Conservation (phyloP, 495 filamentous ascomycete species). For the Neurospora tetrasperma region DNA sequence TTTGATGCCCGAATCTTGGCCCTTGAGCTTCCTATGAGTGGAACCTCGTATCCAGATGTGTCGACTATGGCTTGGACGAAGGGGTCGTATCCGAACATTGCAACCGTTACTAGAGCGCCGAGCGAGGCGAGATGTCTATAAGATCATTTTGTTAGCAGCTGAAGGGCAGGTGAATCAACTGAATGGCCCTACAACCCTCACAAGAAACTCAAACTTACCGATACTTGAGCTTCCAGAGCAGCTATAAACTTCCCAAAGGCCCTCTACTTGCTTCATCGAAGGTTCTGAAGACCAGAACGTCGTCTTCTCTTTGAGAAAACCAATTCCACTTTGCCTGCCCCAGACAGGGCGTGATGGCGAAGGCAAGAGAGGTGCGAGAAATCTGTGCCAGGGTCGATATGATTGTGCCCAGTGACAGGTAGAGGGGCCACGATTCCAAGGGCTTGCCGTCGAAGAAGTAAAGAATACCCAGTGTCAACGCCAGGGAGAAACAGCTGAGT, state of each 20-base stretch:
- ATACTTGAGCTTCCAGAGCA: neutral
- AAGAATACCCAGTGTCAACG: neutral
- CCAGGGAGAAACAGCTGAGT: neutral
- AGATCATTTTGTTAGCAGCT: neutral
- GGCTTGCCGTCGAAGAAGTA: neutral
- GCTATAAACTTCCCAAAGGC: neutral
- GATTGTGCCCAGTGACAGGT: neutral
- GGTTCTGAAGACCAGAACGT: neutral
- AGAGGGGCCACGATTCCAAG: neutral
- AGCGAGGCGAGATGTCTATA: neutral
- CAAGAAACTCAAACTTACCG: neutral
- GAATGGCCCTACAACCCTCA: neutral
- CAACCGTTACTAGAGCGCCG: neutral
- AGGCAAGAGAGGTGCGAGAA: neutral
- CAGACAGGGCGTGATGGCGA: neutral
- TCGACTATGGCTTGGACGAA: neutral
- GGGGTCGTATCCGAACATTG: neutral
- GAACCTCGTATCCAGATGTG: neutral
- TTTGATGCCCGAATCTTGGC: neutral
- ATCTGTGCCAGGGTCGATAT: neutral
- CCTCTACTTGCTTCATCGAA: neutral
- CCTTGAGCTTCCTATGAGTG: neutral
- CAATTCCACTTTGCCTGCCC: neutral
- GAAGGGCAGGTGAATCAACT: neutral
- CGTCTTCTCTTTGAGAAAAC: neutral